A percentile compares a stretch with the other conserved stretches of the same genome.
Evolutionary conservation across 345 rosid genomes (phyloP).

Genomic region (Citrus australasica): DNA sequence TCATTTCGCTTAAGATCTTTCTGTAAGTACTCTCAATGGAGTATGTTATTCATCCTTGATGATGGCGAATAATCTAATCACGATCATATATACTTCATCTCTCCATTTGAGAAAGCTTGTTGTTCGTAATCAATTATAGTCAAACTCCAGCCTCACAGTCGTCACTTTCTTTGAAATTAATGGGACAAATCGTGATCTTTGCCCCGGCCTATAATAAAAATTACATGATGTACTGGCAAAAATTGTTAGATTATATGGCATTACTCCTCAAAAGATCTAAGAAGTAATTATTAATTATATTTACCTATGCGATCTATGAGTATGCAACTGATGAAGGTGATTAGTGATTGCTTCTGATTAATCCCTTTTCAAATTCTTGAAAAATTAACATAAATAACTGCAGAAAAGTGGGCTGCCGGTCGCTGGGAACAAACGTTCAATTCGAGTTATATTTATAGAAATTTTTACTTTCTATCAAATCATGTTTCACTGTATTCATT

Average conservation of each 20-base stretch:
- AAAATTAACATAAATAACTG: background rate
- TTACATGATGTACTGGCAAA: background rate
- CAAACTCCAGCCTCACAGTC: background rate
- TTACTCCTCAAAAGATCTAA: background rate
- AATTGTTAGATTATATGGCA: background rate
- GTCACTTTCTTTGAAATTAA: background rate
- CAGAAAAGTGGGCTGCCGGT: background rate
- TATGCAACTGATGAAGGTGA: background rate
- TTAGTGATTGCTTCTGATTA: background rate
- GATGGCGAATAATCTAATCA: too few species aligned
- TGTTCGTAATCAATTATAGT: background rate
- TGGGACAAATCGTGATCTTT: background rate
- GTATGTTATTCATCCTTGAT: too few species aligned
- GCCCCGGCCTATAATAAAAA: too few species aligned
- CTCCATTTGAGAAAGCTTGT: background rate
- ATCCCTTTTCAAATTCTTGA: background rate
- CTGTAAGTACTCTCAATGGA: too few species aligned
- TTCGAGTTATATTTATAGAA: too few species aligned
- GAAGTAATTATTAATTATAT: too few species aligned
- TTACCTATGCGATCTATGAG: background rate
- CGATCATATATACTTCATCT: too few species aligned
- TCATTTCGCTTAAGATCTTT: background rate
- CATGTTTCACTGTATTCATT: background rate
- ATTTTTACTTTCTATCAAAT: background rate
- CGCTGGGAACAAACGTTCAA: background rate